Percentiles rank a stretch among this genome's conserved stretches.
These are phyloP conservation scores for Mycena kentingensis DNA, from an alignment of 768 basidiomycete genomes.

Conservation along the genomic window DNA sequence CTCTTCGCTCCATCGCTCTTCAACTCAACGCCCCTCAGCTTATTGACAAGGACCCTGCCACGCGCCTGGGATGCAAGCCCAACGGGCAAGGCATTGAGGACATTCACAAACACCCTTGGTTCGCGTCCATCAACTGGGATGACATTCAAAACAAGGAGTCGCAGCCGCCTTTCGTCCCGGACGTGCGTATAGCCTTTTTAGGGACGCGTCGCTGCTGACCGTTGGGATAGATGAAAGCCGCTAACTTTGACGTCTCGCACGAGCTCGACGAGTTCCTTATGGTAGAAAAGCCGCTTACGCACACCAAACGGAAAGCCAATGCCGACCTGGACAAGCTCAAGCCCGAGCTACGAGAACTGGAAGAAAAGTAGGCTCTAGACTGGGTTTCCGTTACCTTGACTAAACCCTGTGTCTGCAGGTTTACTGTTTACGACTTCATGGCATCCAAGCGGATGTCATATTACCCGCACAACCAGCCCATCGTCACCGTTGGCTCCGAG, in stretches of 20 bases:
- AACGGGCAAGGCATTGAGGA: slow-evolving; percentile 74
- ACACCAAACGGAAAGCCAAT: slow-evolving; percentile 88
- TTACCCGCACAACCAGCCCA: slow-evolving; percentile 81
- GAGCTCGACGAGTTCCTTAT: slow-evolving; percentile 97
- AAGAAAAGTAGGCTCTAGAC: slow-evolving; percentile 73
- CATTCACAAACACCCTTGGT: slow-evolving; percentile 84
- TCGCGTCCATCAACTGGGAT: slow-evolving; percentile 79
- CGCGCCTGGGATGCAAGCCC: slow-evolving; percentile 79
- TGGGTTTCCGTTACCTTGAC: neutral
- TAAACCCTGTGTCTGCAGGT: slow-evolving; percentile 48
- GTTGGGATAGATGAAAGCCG: slow-evolving; percentile 75
- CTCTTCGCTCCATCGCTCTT: slow-evolving; percentile 15
- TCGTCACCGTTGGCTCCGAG: slow-evolving; percentile 41
- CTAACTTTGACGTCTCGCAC: slow-evolving; percentile 98
- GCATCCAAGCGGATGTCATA: slow-evolving; percentile 76
- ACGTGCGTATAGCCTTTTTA: slow-evolving; percentile 59
- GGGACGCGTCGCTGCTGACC: slow-evolving; percentile 12
- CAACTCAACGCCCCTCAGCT: slow-evolving; percentile 52
- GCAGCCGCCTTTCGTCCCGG: slow-evolving; percentile 87
- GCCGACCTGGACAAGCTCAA: slow-evolving; percentile 85
- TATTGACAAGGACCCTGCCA: slow-evolving; percentile 77
- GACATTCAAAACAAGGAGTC: slow-evolving; percentile 66
- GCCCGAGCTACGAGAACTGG: slow-evolving; percentile 87
- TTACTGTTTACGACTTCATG: slow-evolving; percentile 86
- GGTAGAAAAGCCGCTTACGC: slow-evolving; percentile 97